Base-by-base conservation (phyloP, 805 yeast genomes). In the Ogataea methylovora region DNA sequence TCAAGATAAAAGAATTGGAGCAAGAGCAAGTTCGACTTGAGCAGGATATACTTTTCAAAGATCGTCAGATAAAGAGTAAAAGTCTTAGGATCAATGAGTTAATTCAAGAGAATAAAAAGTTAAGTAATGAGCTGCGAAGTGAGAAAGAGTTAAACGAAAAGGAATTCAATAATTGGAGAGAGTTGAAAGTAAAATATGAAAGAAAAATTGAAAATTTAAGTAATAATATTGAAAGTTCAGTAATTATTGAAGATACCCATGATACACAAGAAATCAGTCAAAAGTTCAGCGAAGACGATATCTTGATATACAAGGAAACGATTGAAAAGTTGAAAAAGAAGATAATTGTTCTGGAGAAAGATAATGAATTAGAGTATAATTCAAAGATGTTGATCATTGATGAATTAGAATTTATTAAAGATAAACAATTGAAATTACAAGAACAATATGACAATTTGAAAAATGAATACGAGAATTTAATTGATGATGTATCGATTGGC, bases 301-400 rank as follows among this genome's bases (percentile, higher is more conserved):
- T 16, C n/a, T n/a, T n/a, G n/a, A 30, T 34, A 6, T 34, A 39
- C 17, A 41, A 42, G 16, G 41, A 39, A 18, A 53, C 49, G 23
- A 45, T 53, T 4, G 48, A 45, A 10, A 45, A 41, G 25, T 35
- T 59, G 13, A 43, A 34, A n/a, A 54, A 51, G 30, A 49, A 42
- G 33, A 40, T 56, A 3, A 57, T 56, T 33, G 61, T 69, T 2
- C 53, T 73, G 15, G 66, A 67, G 44, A 63, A 67, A 35, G 73
- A 73, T 41, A 65, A 61, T 42, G 79, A 73, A 41, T 53, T 73
- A 17, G 80, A 73, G 44, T 61, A 64, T 31, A 71, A 65, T 44
- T 70, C 76, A 26, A 71, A 71, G 43, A 58, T 67, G 38, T 55
- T 69, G 30, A 67, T 73, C 33, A 69, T 73, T 31, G 78, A 72